Evolutionary conservation across 179 eudicot species (phyloP).

Genomic region (Carnegiea gigantea): DNA sequence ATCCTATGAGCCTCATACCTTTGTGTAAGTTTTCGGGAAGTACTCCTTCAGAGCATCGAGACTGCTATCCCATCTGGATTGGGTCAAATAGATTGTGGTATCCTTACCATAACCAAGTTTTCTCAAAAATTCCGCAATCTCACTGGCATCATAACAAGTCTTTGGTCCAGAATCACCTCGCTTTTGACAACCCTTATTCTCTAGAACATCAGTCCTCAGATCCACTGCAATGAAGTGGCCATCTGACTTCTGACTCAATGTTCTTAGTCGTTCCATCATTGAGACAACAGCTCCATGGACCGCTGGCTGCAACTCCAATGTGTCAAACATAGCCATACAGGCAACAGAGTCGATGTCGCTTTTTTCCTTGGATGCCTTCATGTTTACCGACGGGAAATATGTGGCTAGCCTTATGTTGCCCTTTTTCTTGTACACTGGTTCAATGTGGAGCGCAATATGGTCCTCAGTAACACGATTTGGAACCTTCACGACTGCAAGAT

Average conservation of each 20-base stretch:
- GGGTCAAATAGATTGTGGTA: slow-evolving; percentile 84
- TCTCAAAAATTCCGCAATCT: slow-evolving; percentile 68
- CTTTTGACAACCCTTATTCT: slow-evolving; percentile 74
- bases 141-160: slow-evolving; percentile 80
- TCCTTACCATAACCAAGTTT: slow-evolving; percentile 85
- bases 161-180: slow-evolving; percentile 46
- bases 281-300: slow-evolving; percentile 82
- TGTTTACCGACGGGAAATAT: slow-evolving; percentile 81
- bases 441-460: slow-evolving; percentile 58
- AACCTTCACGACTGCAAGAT: slow-evolving; percentile 81
- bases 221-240: slow-evolving; percentile 89
- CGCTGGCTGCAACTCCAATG: slow-evolving; percentile 72
- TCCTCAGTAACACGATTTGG: slow-evolving; percentile 76
- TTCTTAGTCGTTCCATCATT: slow-evolving; percentile 73
- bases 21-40: slow-evolving; percentile 96
- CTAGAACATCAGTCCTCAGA: slow-evolving; percentile 73
- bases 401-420: slow-evolving; percentile 86
- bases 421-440: slow-evolving; percentile 61
- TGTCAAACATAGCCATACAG: slow-evolving; percentile 90
- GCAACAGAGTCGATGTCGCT: slow-evolving; percentile 51
- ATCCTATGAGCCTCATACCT: slow-evolving; percentile 43
- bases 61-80: slow-evolving; percentile 90
- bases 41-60: slow-evolving; percentile 75
- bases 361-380: slow-evolving; percentile 46
- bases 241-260: slow-evolving; percentile 72